Base-by-base conservation (phyloP, 139 green algal genomes). In the Micractinium conductrix region DNA sequence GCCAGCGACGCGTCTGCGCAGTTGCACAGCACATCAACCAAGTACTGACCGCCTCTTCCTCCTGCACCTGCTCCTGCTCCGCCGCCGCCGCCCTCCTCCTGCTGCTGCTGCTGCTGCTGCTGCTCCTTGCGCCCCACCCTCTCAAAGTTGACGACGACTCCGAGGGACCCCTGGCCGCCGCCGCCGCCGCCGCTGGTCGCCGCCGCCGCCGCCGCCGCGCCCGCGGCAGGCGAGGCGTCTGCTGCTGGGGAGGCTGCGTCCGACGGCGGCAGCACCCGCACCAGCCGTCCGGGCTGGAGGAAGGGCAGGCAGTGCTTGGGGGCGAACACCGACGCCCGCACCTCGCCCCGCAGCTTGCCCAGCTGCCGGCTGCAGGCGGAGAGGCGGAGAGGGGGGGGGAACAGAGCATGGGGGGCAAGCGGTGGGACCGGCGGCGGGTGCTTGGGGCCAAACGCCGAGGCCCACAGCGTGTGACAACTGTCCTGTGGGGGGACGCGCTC, bases 61-160 rank as follows among this genome's bases (percentile, higher is more conserved):
- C n/a, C n/a, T n/a, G n/a, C n/a, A n/a, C n/a, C n/a, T n/a, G n/a
- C n/a, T n/a, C n/a, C n/a, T 44, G 44, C 68, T 4, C 60, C 53
- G 68, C 72, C 79, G 17, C 48, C 75, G 19, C 42, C 43, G 16
- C n/a, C 53, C 19, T 30, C 22, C 74, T 63, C 14, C 28, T 81
- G 28, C 44, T 68, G 37, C 62, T 79, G 62, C 26, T 68, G 63
- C 37, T 65, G 50, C 58, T 89, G 78, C 79, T 48, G 30, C 71
- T 53, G 53, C 55, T 45, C 26, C 71, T 30, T 48, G 24, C 81
- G 79, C 35, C 88, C 90, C 10, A 89, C 81, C 12, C 90, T 91
- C 80, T 97, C 88, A 87, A 98, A 98, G 71, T 93, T 95, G 12
- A 98, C 85, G 8, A 98, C 85, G 19, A 94, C 88, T 2, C 88